These are phyloP conservation scores for Sutorius eximius DNA, from an alignment of 1,284 basidiomycete species.

Conservation along the genomic window DNA sequence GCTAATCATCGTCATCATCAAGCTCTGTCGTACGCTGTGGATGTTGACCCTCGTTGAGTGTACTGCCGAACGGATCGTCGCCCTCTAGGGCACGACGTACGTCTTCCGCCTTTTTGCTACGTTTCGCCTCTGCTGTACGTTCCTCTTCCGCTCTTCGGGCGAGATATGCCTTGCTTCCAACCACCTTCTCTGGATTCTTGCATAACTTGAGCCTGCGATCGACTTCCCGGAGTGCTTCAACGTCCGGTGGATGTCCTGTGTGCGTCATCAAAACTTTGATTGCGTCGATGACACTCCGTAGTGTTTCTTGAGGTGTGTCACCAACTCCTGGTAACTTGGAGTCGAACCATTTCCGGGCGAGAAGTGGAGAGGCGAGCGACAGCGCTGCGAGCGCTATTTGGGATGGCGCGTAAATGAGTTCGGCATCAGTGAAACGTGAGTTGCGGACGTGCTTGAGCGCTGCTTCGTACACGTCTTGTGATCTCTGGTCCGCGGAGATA, in stretches of 20 bases:
- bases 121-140: constrained; percentile 61
- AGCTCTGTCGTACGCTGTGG: constrained; percentile 39
- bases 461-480: constrained; percentile 53
- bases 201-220: constrained; percentile 83
- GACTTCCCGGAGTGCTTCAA: constrained; percentile 84
- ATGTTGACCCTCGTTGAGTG: constrained; percentile 39
- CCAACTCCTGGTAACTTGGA: constrained; percentile 44
- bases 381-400: constrained; percentile 92
- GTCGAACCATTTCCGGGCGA: constrained; percentile 65
- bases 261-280: constrained; percentile 59
- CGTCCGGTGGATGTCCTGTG: constrained; percentile 64
- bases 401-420: constrained; percentile 89
- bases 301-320: constrained; percentile 23
- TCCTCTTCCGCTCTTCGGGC: constrained; percentile 66
- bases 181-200: constrained; percentile 92
- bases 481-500: constrained; percentile 40
- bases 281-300: constrained; percentile 46
- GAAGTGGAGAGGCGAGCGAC: constrained; percentile 58
- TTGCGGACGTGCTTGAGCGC: constrained; percentile 64
- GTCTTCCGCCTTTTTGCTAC: constrained; percentile 62
- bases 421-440: constrained; percentile 86
- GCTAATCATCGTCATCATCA: constrained; percentile 50
- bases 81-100: constrained; percentile 48
- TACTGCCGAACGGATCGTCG: constrained; percentile 67
- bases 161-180: constrained; percentile 78